phyloP scores from a whole-genome alignment of 78 protist genomes.

The Anaeramoeba ignava region DNA sequence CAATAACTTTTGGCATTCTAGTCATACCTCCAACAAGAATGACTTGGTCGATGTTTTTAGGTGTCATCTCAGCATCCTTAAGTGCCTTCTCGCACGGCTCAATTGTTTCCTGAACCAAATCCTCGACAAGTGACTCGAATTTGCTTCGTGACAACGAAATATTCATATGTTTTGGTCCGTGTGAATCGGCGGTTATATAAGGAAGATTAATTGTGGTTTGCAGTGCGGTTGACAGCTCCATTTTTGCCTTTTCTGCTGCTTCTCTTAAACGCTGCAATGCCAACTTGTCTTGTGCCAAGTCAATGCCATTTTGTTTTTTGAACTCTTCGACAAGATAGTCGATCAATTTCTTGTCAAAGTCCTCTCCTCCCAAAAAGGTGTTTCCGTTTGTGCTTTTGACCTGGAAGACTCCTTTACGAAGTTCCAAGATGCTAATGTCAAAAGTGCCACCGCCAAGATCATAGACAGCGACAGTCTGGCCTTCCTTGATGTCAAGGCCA shows the following conservation, averaged over 20 bases:
- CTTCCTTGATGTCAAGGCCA: no score
- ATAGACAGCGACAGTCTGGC: no score
- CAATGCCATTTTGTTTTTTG: no score
- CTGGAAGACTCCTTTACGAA: no score
- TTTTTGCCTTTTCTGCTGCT: conserved; percentile 96
- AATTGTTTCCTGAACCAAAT: conserved; percentile 65
- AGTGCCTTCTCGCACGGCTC: conserved; percentile 78
- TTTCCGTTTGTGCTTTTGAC: no score
- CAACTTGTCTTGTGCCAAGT: no score
- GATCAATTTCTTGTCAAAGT: no score
- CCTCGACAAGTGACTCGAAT: conserved; percentile 48
- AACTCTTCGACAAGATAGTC: no score
- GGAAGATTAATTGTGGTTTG: conserved; percentile 74
- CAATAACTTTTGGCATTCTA: conserved; percentile 90
- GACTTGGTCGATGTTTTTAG: conserved; percentile 76
- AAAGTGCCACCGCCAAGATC: no score
- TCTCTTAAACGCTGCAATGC: conserved; percentile 92
- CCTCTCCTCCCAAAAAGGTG: no score
- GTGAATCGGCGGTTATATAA: conserved; percentile 85
- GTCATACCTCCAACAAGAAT: conserved; percentile 95
- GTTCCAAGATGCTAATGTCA: no score
- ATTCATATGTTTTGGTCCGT: conserved; percentile 88
- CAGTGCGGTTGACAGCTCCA: conserved; percentile 62
- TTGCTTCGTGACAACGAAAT: no score
- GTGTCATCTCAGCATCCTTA: conserved; percentile 86